These are phyloP conservation scores for Penicillium bialowiezense DNA, from an alignment of 495 filamentous ascomycete genomes.

Conservation along the genomic window DNA sequence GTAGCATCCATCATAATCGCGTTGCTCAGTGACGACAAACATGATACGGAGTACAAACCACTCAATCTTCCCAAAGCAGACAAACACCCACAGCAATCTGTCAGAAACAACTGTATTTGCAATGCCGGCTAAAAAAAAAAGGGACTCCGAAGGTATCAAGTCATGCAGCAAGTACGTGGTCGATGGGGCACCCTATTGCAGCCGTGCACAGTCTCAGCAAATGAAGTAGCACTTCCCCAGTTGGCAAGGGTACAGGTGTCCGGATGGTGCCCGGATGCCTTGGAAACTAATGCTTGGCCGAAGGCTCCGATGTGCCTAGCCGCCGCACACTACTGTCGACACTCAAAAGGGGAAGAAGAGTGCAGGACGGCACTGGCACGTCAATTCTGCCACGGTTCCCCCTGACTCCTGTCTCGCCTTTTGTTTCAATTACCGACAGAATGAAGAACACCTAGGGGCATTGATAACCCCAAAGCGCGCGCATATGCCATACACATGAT, in stretches of 20 bases:
- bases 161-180: constrained; percentile 9
- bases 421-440: constrained; percentile 9
- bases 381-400: neutral
- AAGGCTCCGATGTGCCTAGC: constrained; percentile 13
- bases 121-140: constrained; percentile 9
- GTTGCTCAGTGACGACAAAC: constrained; percentile 5
- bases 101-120: constrained; percentile 7
- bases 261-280: constrained; percentile 14
- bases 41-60: constrained; percentile 2
- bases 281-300: constrained; percentile 19
- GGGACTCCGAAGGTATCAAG: constrained; percentile 7
- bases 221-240: neutral
- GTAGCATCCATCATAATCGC: constrained; percentile 3
- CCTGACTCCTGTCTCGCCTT: neutral
- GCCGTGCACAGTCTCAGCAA: neutral
- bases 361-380: neutral
- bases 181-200: neutral
- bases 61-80: neutral
- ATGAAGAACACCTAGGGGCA: neutral
- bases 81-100: neutral
- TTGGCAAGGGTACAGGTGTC: constrained; percentile 1
- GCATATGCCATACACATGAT: constrained; percentile 6
- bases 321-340: neutral
- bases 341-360: constrained; percentile 2
- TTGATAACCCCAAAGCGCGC: constrained; percentile 6